Conservation (phyloP, 148 eudicot species). For the Camellia japonica region DNA sequence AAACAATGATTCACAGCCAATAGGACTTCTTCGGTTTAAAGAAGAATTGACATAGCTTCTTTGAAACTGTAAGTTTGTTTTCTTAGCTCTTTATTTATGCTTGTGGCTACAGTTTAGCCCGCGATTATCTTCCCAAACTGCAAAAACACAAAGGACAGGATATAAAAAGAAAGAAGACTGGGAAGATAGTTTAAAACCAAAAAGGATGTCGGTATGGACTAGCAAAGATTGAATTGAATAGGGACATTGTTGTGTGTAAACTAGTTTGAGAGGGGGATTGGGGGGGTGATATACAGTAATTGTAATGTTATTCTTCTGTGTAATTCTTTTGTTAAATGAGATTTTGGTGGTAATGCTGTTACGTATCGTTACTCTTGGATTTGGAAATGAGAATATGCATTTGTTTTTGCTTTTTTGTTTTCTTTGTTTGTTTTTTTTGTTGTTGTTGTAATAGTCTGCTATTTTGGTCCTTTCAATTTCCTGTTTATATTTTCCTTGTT, state of each 20-base stretch:
- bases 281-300: background rate
- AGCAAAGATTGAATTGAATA: constrained; percentile 8
- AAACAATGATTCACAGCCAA: constrained; percentile 47
- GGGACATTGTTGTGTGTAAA: constrained; percentile 15
- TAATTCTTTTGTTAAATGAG: background rate
- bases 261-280: background rate
- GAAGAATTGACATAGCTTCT: constrained; percentile 60
- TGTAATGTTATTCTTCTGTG: constrained; percentile 9
- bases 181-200: constrained; percentile 5
- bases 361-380: too few relatives aligned
- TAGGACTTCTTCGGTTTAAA: constrained; percentile 52
- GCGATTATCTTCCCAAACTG: background rate
- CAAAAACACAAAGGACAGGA: background rate
- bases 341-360: background rate
- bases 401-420: too few relatives aligned
- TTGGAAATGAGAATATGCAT: too few relatives aligned
- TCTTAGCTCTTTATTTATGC: background rate
- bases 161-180: background rate
- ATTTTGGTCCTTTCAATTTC: too few relatives aligned
- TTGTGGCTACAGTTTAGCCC: constrained; percentile 7
- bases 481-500: too few relatives aligned
- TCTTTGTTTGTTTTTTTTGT: too few relatives aligned
- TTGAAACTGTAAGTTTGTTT: constrained; percentile 8
- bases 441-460: too few relatives aligned
- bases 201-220: background rate